Conservation (phyloP, 2,329 filamentous ascomycete species). For the Beauveria asiatica region DNA sequence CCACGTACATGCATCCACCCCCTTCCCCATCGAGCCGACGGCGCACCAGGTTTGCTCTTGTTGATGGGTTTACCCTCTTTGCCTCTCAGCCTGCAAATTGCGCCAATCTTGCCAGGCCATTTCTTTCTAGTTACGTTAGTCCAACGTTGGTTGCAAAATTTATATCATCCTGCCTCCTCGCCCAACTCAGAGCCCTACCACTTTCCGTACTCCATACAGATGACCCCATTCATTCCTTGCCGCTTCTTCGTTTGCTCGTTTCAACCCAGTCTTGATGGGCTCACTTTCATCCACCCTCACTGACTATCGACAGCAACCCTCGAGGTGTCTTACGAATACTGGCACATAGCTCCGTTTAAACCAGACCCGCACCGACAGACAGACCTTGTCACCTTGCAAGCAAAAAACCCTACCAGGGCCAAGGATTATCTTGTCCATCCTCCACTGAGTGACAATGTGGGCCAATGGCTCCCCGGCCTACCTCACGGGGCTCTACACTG, state of each 20-base stretch:
- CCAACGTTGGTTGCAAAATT: not conserved
- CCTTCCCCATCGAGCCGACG: not conserved
- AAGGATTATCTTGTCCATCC: constrained; percentile 8
- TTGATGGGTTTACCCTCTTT: constrained; percentile 5
- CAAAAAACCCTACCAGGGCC: not conserved
- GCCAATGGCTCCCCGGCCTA: constrained; percentile 8
- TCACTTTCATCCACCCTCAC: not conserved
- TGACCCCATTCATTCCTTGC: constrained; percentile 3
- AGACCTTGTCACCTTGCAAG: not conserved
- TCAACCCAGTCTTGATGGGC: not conserved
- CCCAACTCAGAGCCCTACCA: not conserved
- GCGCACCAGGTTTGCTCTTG: constrained; percentile 6
- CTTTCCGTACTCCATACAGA: constrained; percentile 3
- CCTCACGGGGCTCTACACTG: constrained; percentile 5
- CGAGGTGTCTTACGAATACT: not conserved
- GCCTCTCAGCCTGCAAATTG: constrained; percentile 12
- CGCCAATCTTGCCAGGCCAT: constrained; percentile 7
- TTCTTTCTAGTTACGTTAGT: constrained; percentile 5
- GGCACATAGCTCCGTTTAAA: constrained; percentile 2
- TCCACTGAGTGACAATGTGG: constrained; percentile 12
- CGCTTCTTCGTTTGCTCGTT: not conserved
- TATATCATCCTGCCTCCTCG: constrained; percentile 3
- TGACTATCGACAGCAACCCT: not conserved
- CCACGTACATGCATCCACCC: not conserved
- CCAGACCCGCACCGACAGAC: constrained; percentile 9